Percentiles rank a stretch among this genome's conserved stretches.
These are phyloP conservation scores for Trichocladium antarcticum DNA, from an alignment of 495 filamentous ascomycete species.

Conservation along the genomic window DNA sequence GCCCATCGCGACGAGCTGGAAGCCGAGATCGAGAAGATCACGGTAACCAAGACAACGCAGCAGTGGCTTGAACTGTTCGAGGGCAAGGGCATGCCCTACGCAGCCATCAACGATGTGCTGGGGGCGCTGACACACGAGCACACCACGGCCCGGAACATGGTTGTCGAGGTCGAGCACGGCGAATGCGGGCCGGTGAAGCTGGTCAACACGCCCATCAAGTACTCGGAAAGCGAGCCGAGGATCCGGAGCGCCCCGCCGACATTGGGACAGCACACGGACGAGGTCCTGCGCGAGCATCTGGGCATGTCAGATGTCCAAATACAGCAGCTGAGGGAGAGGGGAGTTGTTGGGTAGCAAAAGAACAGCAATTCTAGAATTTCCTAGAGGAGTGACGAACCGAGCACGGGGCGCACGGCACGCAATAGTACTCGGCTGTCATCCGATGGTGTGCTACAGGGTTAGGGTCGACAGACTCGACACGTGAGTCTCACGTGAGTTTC, in stretches of 20 bases:
- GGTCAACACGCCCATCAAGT: constrained; percentile 94
- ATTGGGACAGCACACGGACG: constrained; percentile 84
- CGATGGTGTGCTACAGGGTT: constrained; percentile 8
- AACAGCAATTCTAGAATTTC: background rate
- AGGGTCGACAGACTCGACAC: constrained; percentile 11
- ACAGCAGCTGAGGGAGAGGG: constrained; percentile 49
- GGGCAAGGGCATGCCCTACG: constrained; percentile 86
- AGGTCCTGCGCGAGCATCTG: constrained; percentile 60
- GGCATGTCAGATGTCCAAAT: constrained; percentile 54
- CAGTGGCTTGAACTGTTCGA: constrained; percentile 87
- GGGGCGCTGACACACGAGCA: constrained; percentile 75
- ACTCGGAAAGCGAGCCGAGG: constrained; percentile 68
- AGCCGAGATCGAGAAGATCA: constrained; percentile 60
- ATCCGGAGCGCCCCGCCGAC: constrained; percentile 72
- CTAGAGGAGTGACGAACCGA: no score
- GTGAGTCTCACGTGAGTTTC: constrained; percentile 10
- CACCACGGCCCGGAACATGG: constrained; percentile 76
- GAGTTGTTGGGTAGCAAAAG: constrained; percentile 50
- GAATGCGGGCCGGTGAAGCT: constrained; percentile 76
- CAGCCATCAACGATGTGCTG: constrained; percentile 87
- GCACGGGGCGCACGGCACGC: no score
- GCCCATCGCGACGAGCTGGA: constrained; percentile 68
- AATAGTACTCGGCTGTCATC: no score
- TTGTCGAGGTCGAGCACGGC: constrained; percentile 73
- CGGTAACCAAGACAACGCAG: constrained; percentile 64